Percentiles rank a stretch among this genome's conserved stretches.
These are phyloP conservation scores for Suhomyces vadensis DNA, from an alignment of 805 yeast species.

Conservation along the genomic window DNA sequence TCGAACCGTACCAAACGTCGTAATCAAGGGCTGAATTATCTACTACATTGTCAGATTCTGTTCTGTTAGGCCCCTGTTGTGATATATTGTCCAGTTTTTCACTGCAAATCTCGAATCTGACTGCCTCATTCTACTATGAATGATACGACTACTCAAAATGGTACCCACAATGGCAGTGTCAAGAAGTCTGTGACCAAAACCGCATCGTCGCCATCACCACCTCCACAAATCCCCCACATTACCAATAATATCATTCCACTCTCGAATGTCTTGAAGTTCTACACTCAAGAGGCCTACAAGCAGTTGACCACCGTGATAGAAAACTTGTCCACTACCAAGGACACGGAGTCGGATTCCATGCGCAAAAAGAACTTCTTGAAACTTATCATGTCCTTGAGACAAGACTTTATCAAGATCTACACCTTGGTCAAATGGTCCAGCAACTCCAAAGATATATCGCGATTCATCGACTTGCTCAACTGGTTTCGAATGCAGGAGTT, in stretches of 20 bases:
- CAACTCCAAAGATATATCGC: conserved; percentile 67
- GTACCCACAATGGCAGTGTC: conserved; percentile 2
- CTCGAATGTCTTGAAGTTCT: conserved; percentile 55
- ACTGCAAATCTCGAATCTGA: neutral
- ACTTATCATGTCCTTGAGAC: conserved; percentile 69
- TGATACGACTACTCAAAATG: conserved; percentile 3
- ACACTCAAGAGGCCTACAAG: conserved; percentile 61
- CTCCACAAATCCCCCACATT: conserved; percentile 66
- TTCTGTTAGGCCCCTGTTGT: no score
- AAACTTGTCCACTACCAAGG: conserved; percentile 49
- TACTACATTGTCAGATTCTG: no score
- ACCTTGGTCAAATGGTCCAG: conserved; percentile 89
- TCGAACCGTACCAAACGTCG: no score
- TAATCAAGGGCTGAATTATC: no score
- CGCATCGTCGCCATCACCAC: conserved; percentile 6
- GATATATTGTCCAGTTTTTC: no score
- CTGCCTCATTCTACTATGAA: neutral
- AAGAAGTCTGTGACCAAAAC: neutral
- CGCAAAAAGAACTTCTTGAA: conserved; percentile 72
- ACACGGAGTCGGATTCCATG: conserved; percentile 52
- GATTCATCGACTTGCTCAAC: conserved; percentile 79
- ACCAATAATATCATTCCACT: conserved; percentile 69
- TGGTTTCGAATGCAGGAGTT: conserved; percentile 84
- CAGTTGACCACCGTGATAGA: conserved; percentile 63
- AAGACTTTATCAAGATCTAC: conserved; percentile 80